Conservation (phyloP, 148 eudicot genomes). For the Hydrangea macrophylla region DNA sequence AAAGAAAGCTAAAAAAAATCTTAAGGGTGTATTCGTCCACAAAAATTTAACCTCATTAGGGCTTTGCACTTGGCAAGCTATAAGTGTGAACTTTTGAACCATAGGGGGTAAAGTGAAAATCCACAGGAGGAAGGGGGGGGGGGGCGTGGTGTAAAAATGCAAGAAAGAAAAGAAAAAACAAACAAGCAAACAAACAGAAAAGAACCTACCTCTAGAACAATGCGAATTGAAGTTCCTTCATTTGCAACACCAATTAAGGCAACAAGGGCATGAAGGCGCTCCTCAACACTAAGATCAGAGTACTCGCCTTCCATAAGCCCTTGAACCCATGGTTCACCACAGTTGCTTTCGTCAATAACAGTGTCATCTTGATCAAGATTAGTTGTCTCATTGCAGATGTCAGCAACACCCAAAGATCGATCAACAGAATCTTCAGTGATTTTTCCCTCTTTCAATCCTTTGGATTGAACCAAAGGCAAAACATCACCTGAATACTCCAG, state of each 20-base stretch:
- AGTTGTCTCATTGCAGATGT: slow-evolving; percentile 23
- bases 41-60: no score
- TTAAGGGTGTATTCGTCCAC: no score
- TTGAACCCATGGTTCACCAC: slow-evolving; percentile 84
- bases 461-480: slow-evolving; percentile 30
- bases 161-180: no score
- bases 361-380: slow-evolving; percentile 47
- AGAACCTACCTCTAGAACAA: slow-evolving; percentile 63
- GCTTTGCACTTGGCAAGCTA: no score
- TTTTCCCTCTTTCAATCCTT: slow-evolving; percentile 27
- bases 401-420: slow-evolving; percentile 29
- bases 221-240: slow-evolving; percentile 84
- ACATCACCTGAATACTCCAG: slow-evolving; percentile 20
- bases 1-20: no score
- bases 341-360: slow-evolving; percentile 58
- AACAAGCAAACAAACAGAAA: no score
- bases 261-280: slow-evolving; percentile 86
- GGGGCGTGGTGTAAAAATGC: no score
- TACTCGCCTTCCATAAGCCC: slow-evolving; percentile 87
- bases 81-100: no score
- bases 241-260: slow-evolving; percentile 78
- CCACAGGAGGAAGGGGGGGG: no score
- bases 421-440: slow-evolving; percentile 31
- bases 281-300: slow-evolving; percentile 71
- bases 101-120: no score